Evolutionary conservation across 768 basidiomycete genomes (phyloP).

Genomic region (Phaffia tasmanica): DNA sequence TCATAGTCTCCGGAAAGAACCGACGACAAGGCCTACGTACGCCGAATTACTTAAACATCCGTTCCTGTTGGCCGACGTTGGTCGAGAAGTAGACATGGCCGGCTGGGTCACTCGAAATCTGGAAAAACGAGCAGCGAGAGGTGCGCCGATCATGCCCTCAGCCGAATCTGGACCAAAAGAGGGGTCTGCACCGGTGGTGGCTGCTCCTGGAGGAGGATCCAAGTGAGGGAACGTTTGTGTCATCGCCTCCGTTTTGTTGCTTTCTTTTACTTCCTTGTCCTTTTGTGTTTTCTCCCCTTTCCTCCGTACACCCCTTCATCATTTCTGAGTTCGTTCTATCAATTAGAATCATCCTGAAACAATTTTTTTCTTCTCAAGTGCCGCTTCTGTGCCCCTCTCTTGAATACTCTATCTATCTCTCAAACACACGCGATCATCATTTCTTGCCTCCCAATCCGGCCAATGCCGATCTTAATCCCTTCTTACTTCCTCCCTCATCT

Average conservation of each 20-base stretch:
- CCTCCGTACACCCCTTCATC: neutral
- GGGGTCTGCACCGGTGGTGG: neutral
- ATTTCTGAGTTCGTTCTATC: too few relatives aligned
- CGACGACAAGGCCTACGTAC: conserved; percentile 69
- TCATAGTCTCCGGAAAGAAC: conserved; percentile 57
- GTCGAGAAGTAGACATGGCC: conserved; percentile 66
- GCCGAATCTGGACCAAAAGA: neutral
- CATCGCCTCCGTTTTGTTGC: neutral
- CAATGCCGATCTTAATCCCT: too few relatives aligned
- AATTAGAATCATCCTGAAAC: too few relatives aligned
- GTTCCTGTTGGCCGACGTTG: conserved; percentile 55
- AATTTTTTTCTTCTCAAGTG: too few relatives aligned
- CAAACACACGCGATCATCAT: neutral
- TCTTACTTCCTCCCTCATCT: conserved; percentile 21
- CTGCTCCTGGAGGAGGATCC: neutral
- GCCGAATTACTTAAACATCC: conserved; percentile 70
- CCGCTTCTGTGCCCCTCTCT: conserved; percentile 18
- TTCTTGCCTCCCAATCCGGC: neutral
- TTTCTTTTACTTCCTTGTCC: neutral
- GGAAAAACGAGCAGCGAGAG: conserved; percentile 31
- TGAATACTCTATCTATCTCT: conserved; percentile 32
- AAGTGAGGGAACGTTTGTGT: neutral
- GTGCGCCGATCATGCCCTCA: conserved; percentile 9
- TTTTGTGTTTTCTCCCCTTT: neutral
- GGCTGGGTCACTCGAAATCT: conserved; percentile 55